A percentile compares a stretch with the other conserved stretches of the same genome.
Evolutionary conservation across 495 filamentous ascomycete species (phyloP).

Genomic region (Hypoxylon intermedium): DNA sequence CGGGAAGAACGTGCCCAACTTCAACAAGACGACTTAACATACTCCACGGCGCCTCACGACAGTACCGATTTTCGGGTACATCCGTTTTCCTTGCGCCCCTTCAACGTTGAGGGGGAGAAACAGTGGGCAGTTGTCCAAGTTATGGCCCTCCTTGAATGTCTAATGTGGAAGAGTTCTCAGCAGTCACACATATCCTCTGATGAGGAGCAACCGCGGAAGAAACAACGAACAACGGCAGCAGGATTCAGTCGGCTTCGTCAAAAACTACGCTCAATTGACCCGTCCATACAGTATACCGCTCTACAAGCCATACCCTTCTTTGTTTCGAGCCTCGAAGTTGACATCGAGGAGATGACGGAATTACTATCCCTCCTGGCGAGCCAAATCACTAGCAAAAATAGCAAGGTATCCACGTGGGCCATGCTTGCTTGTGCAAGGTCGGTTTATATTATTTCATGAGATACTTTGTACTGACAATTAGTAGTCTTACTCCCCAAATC

Average conservation of each 20-base stretch:
- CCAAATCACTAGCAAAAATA: constrained; percentile 48
- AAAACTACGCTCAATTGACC: constrained; percentile 63
- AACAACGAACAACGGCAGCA: constrained; percentile 64
- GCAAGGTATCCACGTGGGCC: constrained; percentile 53
- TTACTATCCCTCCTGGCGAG: constrained; percentile 45
- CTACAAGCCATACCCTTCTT: constrained; percentile 84
- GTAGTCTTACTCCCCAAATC: constrained; percentile 37
- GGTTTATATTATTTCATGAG: constrained; percentile 5
- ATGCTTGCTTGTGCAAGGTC: constrained; percentile 71
- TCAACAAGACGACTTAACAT: constrained; percentile 75
- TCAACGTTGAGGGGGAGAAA: constrained; percentile 55
- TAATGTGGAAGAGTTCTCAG: constrained; percentile 47
- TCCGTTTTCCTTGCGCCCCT: constrained; percentile 58
- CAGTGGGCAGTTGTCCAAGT: constrained; percentile 62
- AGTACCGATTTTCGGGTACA: constrained; percentile 43
- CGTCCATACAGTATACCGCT: constrained; percentile 66
- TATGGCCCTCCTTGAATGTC: constrained; percentile 56
- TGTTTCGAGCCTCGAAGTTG: constrained; percentile 43
- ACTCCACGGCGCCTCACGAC: constrained; percentile 52
- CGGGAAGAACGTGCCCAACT: constrained; percentile 75
- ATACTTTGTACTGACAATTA: constrained; percentile 29
- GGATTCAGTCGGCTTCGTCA: constrained; percentile 67
- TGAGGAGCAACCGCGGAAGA: constrained; percentile 64
- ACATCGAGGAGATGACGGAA: constrained; percentile 50
- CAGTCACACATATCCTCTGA: constrained; percentile 34